Base-by-base conservation (phyloP, 306 rosid genomes). In the Sphenostylis stenocarpa region DNA sequence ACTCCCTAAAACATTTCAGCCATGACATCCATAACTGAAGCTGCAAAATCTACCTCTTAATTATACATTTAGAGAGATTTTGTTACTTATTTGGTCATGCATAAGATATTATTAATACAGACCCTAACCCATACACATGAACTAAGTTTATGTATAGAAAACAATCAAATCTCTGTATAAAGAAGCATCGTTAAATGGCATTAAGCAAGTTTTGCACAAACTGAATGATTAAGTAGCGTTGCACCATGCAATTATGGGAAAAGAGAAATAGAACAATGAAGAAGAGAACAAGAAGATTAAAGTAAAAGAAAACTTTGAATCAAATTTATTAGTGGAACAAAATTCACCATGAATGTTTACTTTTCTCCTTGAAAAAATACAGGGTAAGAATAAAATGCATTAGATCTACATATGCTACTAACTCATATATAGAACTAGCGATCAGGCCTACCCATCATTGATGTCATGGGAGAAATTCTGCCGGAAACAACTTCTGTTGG, bases 401-500 rank as follows among this genome's bases (percentile, higher is more conserved):
- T 2, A 17, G 20, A 15, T 1, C 19, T n/a, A 20, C 19, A 44
- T 28, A 38, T 38, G 43, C 41, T 38, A 38, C 12, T 2, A 38
- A 38, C 3, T 7, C 11, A 36, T 9, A 38, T 12, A 38, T 8
- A 38, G 43, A 2, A 0, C 87, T 87, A 89, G 34, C 88, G 88
- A 81, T 86, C 85, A 16, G 80, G 86, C 67, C 95, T 81, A 77
- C 51, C 80, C 75, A 86, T 72, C 91, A 85, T 84, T 10, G 89
- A 61, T 3, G 91, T 73, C 85, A 75, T 72, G 17, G 91, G 84
- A 60, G 89, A 80, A 76, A 75, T 28, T 73, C 88, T 84, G 82
- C 73, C 78, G 44, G 91, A 55, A 82, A 80, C 78, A 3, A 24
- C 73, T 1, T 47, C 24, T 5, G 70, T 49, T 31, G 10, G 85